These are phyloP conservation scores for Cutaneotrichosporon sp. DNA, from an alignment of 1,284 basidiomycete genomes.

Conservation along the genomic window DNA sequence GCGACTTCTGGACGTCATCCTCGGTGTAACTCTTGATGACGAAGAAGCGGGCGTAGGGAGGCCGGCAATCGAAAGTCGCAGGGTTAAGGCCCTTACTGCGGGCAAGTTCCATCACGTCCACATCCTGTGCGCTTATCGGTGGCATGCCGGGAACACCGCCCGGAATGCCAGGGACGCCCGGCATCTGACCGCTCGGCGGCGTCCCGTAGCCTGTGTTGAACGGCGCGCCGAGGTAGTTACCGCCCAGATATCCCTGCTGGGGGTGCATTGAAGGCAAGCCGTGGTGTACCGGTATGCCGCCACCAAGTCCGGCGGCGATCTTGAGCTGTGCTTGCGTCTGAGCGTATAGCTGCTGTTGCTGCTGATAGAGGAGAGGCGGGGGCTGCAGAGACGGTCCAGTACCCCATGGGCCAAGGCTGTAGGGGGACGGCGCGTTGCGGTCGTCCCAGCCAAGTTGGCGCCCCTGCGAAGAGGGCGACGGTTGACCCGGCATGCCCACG, in stretches of 20 bases:
- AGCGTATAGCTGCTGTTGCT: conserved; percentile 22
- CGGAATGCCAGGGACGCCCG: neutral
- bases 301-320: conserved; percentile 12
- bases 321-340: conserved; percentile 17
- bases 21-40: conserved; percentile 98
- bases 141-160: neutral
- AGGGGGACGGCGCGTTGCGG: conserved; percentile 4
- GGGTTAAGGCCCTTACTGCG: conserved; percentile 88
- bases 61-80: conserved; percentile 72
- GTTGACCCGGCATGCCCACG: conserved; percentile 35
- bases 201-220: conserved; percentile 18
- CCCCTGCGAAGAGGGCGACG: conserved; percentile 22
- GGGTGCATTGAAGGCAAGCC: conserved; percentile 7
- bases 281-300: conserved; percentile 9
- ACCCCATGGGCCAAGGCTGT: conserved; percentile 4
- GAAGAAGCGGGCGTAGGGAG: conserved; percentile 75
- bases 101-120: conserved; percentile 81
- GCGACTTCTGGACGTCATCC: conserved; percentile 92
- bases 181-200: conserved; percentile 2
- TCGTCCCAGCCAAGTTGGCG: conserved; percentile 19
- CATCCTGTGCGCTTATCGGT: conserved; percentile 26
- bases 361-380: conserved; percentile 20
- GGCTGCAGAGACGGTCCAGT: conserved; percentile 10
- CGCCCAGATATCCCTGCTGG: conserved; percentile 12
- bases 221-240: conserved; percentile 16